A percentile compares a stretch with the other conserved stretches of the same genome.
Evolutionary conservation across 129 eudicot species (phyloP).

Genomic region (Flaveria ramosissima): DNA sequence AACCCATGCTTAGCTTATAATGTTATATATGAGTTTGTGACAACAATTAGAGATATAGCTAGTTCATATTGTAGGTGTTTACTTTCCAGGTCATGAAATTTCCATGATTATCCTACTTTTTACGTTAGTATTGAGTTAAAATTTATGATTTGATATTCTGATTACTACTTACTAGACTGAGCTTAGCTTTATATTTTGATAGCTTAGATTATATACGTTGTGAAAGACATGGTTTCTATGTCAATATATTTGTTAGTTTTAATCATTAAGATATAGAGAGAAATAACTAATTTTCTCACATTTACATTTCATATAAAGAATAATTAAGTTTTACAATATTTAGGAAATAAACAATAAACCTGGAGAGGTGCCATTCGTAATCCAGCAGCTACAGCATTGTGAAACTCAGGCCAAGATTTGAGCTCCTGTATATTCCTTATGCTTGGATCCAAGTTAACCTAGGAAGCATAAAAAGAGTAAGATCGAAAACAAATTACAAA

Average conservation of each 20-base stretch:
- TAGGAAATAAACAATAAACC: slow-evolving; percentile 44
- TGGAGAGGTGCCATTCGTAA: slow-evolving; percentile 83
- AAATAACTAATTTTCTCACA: neutral
- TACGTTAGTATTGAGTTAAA: neutral
- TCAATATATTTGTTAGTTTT: neutral
- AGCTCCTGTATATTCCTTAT: slow-evolving; percentile 91
- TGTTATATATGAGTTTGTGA: neutral
- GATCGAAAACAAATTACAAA: slow-evolving; percentile 14
- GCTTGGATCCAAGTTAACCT: slow-evolving; percentile 94
- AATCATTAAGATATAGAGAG: neutral
- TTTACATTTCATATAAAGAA: slow-evolving; percentile 3
- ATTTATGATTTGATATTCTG: neutral
- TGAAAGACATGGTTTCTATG: neutral
- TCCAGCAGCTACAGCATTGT: slow-evolving; percentile 99
- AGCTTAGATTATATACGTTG: neutral
- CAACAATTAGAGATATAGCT: slow-evolving; percentile 8
- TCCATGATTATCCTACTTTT: neutral
- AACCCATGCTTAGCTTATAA: neutral
- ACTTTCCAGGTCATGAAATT: neutral
- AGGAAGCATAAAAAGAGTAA: slow-evolving; percentile 22
- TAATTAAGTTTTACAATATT: slow-evolving; percentile 3
- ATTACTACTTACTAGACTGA: neutral
- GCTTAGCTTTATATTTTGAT: neutral
- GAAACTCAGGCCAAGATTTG: slow-evolving; percentile 97
- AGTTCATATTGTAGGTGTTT: neutral